A percentile compares a stretch with the other conserved stretches of the same genome.
Evolutionary conservation across 805 yeast genomes (phyloP).

Genomic region (Lipomyces lipofer): DNA sequence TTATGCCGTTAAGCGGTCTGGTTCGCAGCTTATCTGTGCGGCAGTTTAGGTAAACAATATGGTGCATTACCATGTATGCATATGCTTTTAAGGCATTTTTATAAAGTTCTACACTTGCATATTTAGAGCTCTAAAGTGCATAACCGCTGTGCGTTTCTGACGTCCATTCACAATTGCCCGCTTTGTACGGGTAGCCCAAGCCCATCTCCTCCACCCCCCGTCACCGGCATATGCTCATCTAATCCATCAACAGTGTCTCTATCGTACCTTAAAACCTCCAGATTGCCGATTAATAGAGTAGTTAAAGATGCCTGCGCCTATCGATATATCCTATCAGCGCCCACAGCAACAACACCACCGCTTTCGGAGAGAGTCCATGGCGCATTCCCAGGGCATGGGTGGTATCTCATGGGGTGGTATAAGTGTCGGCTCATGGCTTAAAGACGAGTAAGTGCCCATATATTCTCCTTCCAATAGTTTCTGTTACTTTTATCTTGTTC

Average conservation of each 20-base stretch:
- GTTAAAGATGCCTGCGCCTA: conserved; percentile 42
- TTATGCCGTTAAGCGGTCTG: too few relatives aligned
- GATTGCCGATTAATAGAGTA: too few relatives aligned
- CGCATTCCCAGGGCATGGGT: conserved; percentile 97
- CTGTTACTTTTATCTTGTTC: too few relatives aligned
- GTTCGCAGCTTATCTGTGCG: too few relatives aligned
- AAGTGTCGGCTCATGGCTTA: conserved; percentile 92
- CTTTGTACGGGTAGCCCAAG: background rate
- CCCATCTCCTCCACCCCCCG: background rate
- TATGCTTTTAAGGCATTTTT: too few relatives aligned
- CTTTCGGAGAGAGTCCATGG: conserved; percentile 84
- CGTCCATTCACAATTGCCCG: conserved; percentile 5
- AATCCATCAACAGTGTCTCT: too few relatives aligned
- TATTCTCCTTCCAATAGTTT: background rate
- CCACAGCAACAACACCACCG: conserved; percentile 41
- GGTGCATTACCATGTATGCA: too few relatives aligned
- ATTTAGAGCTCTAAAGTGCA: too few relatives aligned
- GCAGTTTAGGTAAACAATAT: too few relatives aligned
- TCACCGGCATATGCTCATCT: background rate
- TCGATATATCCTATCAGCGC: conserved; percentile 44
- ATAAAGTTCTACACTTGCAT: too few relatives aligned
- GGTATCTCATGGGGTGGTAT: conserved; percentile 97
- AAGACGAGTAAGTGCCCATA: conserved; percentile 62
- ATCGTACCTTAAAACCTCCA: too few relatives aligned
- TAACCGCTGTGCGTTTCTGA: too few relatives aligned